These are phyloP conservation scores for Leptodontidium sp. DNA, from an alignment of 2,329 filamentous ascomycete species.

Conservation along the genomic window DNA sequence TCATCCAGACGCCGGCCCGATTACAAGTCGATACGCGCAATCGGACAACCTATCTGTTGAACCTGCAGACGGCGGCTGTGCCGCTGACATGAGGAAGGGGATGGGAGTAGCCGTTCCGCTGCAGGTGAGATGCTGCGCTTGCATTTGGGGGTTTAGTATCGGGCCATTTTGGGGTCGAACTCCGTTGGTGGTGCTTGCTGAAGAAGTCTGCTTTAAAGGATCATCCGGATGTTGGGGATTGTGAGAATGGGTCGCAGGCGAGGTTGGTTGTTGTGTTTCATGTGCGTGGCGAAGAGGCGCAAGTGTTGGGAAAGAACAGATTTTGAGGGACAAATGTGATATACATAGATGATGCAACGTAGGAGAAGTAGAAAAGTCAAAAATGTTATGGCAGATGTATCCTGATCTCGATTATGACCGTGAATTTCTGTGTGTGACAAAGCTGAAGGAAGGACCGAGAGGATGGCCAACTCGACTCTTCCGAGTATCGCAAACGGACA, in stretches of 20 bases:
- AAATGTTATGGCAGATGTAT: neutral
- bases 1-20: neutral
- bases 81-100: neutral
- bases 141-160: neutral
- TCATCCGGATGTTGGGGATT: neutral
- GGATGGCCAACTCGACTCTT: neutral
- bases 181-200: neutral
- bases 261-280: slow-evolving; percentile 9
- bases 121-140: slow-evolving; percentile 3
- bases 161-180: neutral
- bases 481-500: neutral
- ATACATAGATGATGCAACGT: neutral
- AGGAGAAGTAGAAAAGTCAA: neutral
- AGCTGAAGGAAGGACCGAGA: slow-evolving; percentile 2
- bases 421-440: neutral
- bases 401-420: neutral
- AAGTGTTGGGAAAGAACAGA: neutral
- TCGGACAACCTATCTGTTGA: neutral
- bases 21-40: neutral
- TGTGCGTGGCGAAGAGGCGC: slow-evolving; percentile 6
- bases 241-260: neutral
- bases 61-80: neutral
- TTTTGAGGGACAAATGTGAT: neutral
- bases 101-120: slow-evolving; percentile 7
- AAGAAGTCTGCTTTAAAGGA: slow-evolving; percentile 8